phyloP scores from a whole-genome alignment of 441 rosid genomes.

The Corymbia citriodora region DNA sequence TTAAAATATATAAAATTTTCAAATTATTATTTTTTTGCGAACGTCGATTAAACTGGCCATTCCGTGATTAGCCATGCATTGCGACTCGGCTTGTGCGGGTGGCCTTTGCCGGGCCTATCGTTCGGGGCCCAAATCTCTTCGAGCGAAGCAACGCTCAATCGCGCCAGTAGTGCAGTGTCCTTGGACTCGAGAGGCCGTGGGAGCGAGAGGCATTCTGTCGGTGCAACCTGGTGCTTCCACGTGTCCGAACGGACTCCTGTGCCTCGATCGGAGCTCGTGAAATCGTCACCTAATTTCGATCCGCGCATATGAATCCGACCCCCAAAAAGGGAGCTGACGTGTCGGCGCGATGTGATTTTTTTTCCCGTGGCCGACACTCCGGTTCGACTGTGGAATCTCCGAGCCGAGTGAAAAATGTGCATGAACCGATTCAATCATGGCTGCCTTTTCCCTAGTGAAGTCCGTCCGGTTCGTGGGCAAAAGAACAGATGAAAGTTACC shows the following conservation, averaged over 20 bases:
- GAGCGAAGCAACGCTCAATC: background rate
- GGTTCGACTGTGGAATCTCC: background rate
- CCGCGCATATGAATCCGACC: background rate
- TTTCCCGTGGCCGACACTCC: conserved; percentile 20
- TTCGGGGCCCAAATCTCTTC: background rate
- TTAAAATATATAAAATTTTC: no score
- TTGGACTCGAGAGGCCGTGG: background rate
- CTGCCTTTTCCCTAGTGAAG: background rate
- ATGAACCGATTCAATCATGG: background rate
- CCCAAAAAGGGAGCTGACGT: background rate
- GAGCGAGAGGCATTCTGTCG: background rate
- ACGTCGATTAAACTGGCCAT: background rate
- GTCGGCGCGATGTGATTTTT: background rate
- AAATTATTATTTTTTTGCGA: no score
- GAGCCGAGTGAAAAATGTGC: background rate
- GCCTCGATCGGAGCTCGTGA: background rate
- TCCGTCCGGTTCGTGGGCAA: background rate
- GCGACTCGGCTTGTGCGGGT: background rate
- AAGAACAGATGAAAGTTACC: background rate
- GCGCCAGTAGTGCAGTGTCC: background rate
- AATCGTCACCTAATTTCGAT: background rate
- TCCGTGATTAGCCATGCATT: background rate
- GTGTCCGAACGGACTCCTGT: background rate
- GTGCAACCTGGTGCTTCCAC: conserved; percentile 13
- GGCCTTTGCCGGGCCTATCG: background rate